Evolutionary conservation across 495 filamentous ascomycete species (phyloP).

Genomic region (Usnea hakonensis): DNA sequence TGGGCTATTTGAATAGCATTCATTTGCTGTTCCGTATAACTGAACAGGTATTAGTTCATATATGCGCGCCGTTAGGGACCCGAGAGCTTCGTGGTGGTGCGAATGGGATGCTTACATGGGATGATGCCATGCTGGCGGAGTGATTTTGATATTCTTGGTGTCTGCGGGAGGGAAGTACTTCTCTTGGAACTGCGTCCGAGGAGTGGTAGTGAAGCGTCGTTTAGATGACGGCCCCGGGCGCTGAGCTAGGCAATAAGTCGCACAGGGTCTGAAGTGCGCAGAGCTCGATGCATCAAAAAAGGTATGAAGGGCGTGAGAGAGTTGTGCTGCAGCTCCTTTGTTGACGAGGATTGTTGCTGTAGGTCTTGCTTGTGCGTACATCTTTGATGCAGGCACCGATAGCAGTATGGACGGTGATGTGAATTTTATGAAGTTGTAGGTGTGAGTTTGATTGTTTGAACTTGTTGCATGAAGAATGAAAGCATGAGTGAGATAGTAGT

Average conservation of each 20-base stretch:
- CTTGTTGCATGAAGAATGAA: not conserved
- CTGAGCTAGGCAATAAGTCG: slow-evolving; percentile 1
- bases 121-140: slow-evolving; percentile 29
- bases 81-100: not conserved
- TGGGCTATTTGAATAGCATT: slow-evolving; percentile 54
- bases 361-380: slow-evolving; percentile 19
- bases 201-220: slow-evolving; percentile 21
- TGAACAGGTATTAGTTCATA: slow-evolving; percentile 31
- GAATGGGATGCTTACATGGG: slow-evolving; percentile 19
- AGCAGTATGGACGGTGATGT: not conserved
- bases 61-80: not conserved
- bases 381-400: slow-evolving; percentile 8
- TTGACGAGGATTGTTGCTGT: slow-evolving; percentile 10
- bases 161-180: slow-evolving; percentile 23
- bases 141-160: slow-evolving; percentile 23
- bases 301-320: slow-evolving; percentile 13
- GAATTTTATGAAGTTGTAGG: not conserved
- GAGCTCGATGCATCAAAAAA: slow-evolving; percentile 8
- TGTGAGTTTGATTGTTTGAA: not conserved
- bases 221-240: not conserved
- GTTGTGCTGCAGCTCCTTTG: slow-evolving; percentile 11
- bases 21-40: slow-evolving; percentile 56
- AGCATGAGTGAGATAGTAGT: not conserved
- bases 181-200: slow-evolving; percentile 16
- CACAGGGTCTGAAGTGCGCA: slow-evolving; percentile 9